Base-by-base conservation (phyloP, 768 basidiomycete species). In the Lyophyllum atratum region DNA sequence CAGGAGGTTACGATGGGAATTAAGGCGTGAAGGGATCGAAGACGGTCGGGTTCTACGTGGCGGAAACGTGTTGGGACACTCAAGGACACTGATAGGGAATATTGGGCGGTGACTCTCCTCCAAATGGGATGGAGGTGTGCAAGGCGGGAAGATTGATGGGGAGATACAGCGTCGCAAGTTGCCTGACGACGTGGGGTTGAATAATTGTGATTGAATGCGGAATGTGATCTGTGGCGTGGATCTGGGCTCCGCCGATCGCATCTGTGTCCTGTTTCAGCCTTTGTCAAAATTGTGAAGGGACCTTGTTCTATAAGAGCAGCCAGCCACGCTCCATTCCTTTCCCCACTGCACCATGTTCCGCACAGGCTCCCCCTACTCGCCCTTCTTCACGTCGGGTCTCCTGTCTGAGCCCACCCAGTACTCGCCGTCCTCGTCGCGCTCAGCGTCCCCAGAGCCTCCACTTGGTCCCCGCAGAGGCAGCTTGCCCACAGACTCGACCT, bases 361-460 rank as follows among this genome's bases (percentile, higher is more conserved):
- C 63, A 66, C 72, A n/a, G 67, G 74, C 70, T 81, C 77, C 21
- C 80, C 74, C 56, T 87, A 87, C 62, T 85, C 84, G 0, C 79
- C 83, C 42, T 82, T 87, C 71, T 88, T 88, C 80, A 87, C 82
- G 4, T 81, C 79, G 4, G 86, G 85, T 42, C 75, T 85, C 37
- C 72, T 85, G 34, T 77, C 78, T 14, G 75, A 37, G 12, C 34
- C 6, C 14, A 14, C 34, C 76, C 33, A 55, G 64, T 22, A 54
- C 69, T 19, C 60, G 4, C 17, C 64, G 10, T 48, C 49, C 33
- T 53, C 65, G 31, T 54, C 58, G 17, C 54, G 53, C 34, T 52
- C 56, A 29, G 26, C 47, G 14, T 59, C 55, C 9, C 61, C 56
- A 4, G 59, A 66, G 42, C 59, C 67, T 33, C 59, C 65, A 15